Evolutionary conservation across 176 grass and related monocot genomes (phyloP).

Genomic region (Eleusine indica): DNA sequence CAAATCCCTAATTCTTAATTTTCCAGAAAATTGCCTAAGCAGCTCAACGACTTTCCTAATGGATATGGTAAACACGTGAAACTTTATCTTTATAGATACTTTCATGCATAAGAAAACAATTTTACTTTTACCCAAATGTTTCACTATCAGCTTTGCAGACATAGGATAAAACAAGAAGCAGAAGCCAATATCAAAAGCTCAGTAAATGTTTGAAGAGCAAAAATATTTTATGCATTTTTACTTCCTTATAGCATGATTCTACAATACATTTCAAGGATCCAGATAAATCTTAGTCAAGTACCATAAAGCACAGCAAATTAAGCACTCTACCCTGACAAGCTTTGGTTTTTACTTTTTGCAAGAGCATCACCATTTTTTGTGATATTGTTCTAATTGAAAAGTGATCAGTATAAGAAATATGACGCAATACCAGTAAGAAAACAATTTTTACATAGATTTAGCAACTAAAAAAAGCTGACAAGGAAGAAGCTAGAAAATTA

Average conservation of each 20-base stretch:
- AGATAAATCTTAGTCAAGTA: background rate
- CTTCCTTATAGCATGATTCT: background rate
- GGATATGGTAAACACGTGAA: background rate
- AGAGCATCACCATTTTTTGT: background rate
- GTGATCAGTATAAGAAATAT: background rate
- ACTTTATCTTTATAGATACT: background rate
- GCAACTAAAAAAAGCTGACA: background rate
- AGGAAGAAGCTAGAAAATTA: constrained; percentile 31
- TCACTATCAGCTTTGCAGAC: background rate
- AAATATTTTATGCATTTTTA: background rate
- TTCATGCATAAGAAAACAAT: background rate
- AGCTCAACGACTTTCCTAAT: background rate
- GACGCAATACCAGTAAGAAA: background rate
- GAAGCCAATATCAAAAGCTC: background rate
- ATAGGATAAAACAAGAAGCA: constrained; percentile 13
- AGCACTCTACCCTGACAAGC: background rate
- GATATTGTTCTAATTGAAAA: background rate
- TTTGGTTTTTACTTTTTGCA: background rate
- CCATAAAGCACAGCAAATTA: background rate
- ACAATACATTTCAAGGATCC: background rate
- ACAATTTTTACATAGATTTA: background rate
- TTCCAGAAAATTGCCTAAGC: background rate
- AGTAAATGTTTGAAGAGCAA: background rate
- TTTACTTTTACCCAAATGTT: background rate
- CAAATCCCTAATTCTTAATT: background rate